Base-by-base conservation (phyloP, 768 basidiomycete genomes). In the Wakefieldia striispora region DNA sequence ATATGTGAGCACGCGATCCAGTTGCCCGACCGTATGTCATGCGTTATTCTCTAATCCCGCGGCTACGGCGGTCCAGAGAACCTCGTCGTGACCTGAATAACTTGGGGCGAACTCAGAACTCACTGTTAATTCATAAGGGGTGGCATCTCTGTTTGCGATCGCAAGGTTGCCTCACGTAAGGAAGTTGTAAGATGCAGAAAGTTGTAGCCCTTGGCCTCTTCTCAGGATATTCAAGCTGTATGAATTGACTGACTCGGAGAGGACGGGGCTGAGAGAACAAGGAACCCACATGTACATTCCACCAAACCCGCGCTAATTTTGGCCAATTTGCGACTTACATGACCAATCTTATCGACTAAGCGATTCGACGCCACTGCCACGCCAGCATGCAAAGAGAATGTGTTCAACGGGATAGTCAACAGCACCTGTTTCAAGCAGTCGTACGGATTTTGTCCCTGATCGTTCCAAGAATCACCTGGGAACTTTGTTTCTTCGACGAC, bases 241-340 rank as follows among this genome's bases (percentile, higher is more conserved):
- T 0, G n/a, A 6, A 0, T n/a, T n/a, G 27, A 16, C 19, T 12
- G 3, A 35, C 16, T 2, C 21, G 43, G 13, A 29, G n/a, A n/a
- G 1, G 29, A 23, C 2, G 16, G n/a, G n/a, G n/a, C n/a, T n/a
- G n/a, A 23, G 10, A 6, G 13, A 14, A 33, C 3, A 8, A 12
- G 14, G 17, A 8, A 64, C 80, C 46, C 56, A 82, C 83, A n/a
- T n/a, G n/a, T n/a, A n/a, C n/a, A 88, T 78, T 45, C 90, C 90
- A 58, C 91, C 90, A 43, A 93, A 80, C 0, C 89, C 90, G 49
- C n/a, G n/a, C n/a, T 89, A 86, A 64, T 91, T 58, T 84, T 78
- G 40, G 86, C 70, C 10, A 89, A 59, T 40, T n/a, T n/a, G n/a
- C n/a, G n/a, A n/a, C n/a, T n/a, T n/a, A n/a, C n/a, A n/a, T n/a